Percentiles rank a stretch among this genome's conserved stretches.
phyloP scores from a whole-genome alignment of 176 grass and related monocot genomes.

The Ensete glaucum region DNA sequence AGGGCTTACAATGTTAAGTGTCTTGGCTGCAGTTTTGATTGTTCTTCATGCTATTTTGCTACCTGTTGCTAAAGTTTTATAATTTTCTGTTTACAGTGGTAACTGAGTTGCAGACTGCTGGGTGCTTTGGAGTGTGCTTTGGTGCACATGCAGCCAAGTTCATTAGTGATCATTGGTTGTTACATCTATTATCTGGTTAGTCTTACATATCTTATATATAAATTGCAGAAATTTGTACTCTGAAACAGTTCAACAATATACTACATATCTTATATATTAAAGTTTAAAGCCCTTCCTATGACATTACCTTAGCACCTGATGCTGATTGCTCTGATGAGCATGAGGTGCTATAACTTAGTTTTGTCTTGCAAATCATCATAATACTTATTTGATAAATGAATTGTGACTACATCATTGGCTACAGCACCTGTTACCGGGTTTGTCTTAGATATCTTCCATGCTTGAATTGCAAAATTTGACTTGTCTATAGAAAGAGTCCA shows the following conservation, averaged over 20 bases:
- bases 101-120: constrained; percentile 33
- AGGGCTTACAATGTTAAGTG: background rate
- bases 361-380: too few relatives aligned
- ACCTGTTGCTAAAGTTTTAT: background rate
- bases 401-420: too few relatives aligned
- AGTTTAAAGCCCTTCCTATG: too few relatives aligned
- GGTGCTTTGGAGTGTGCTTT: constrained; percentile 45
- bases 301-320: too few relatives aligned
- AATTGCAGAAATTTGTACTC: background rate
- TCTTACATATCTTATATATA: background rate
- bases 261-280: background rate
- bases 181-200: constrained; percentile 23
- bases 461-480: too few relatives aligned
- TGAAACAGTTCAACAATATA: background rate
- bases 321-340: too few relatives aligned
- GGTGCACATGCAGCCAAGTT: constrained; percentile 37
- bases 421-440: too few relatives aligned
- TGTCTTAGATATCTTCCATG: too few relatives aligned
- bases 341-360: too few relatives aligned
- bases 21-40: background rate
- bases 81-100: constrained; percentile 37
- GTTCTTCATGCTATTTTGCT: background rate
- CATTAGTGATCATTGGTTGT: constrained; percentile 36
- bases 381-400: too few relatives aligned
- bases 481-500: too few relatives aligned